phyloP scores from a whole-genome alignment of 1,284 basidiomycete genomes.

The Pulchroboletus neoregius region DNA sequence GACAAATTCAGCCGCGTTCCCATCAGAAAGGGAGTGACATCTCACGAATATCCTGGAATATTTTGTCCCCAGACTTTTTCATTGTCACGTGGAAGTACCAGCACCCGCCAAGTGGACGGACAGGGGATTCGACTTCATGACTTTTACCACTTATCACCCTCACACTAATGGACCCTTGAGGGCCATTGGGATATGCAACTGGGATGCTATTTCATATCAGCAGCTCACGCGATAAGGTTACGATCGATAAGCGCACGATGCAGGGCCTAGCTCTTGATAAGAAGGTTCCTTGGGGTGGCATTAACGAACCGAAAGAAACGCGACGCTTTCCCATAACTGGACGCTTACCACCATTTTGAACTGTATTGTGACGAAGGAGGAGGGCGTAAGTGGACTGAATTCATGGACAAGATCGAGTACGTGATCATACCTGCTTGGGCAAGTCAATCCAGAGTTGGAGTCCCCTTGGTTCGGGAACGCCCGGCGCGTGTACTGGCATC shows the following conservation, averaged over 20 bases:
- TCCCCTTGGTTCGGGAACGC: slow-evolving; percentile 68
- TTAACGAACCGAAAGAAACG: background rate
- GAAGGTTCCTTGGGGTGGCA: slow-evolving; percentile 50
- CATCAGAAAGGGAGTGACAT: slow-evolving; percentile 9
- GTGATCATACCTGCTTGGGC: slow-evolving; percentile 57
- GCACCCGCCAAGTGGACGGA: slow-evolving; percentile 86
- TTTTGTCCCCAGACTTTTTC: slow-evolving; percentile 54
- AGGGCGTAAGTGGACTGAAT: slow-evolving; percentile 21
- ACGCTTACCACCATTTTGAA: slow-evolving; percentile 76
- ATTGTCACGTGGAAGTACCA: slow-evolving; percentile 89
- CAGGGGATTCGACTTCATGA: slow-evolving; percentile 82
- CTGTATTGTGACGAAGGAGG: slow-evolving; percentile 32
- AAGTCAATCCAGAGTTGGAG: slow-evolving; percentile 95
- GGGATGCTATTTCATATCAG: slow-evolving; percentile 53
- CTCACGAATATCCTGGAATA: slow-evolving; percentile 86
- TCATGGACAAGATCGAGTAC: background rate
- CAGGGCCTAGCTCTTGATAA: slow-evolving; percentile 72
- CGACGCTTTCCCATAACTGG: background rate
- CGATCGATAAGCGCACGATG: slow-evolving; percentile 40
- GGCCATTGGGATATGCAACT: slow-evolving; percentile 66
- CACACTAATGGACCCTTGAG: slow-evolving; percentile 67
- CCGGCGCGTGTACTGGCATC: slow-evolving; percentile 80
- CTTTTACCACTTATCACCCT: slow-evolving; percentile 89
- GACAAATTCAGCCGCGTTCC: slow-evolving; percentile 1
- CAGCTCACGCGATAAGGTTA: background rate